Percentiles rank a stretch among this genome's conserved stretches.
These are phyloP conservation scores for Exophiala dermatitidis DNA, from an alignment of 2,329 filamentous ascomycete species.

Conservation along the genomic window DNA sequence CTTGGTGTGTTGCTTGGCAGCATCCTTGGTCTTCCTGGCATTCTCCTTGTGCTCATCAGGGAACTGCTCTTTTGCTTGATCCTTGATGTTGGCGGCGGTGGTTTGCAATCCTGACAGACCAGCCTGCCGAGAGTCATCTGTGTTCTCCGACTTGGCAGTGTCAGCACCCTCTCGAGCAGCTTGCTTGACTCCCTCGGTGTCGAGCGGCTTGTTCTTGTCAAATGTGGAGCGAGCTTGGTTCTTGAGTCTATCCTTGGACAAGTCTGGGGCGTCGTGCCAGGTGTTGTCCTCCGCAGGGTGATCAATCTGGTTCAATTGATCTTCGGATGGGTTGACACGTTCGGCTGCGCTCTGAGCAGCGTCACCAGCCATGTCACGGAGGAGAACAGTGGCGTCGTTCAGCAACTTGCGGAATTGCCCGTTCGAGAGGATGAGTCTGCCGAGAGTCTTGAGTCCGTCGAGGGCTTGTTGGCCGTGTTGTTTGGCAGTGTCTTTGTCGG, in stretches of 20 bases:
- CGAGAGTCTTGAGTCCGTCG: slow-evolving; percentile 78
- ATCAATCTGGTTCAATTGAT: slow-evolving; percentile 70
- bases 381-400: slow-evolving; percentile 68
- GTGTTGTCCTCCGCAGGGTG: slow-evolving; percentile 80
- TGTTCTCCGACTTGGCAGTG: slow-evolving; percentile 43
- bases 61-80: slow-evolving; percentile 55
- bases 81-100: slow-evolving; percentile 41
- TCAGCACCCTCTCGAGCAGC: slow-evolving; percentile 52
- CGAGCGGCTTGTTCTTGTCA: slow-evolving; percentile 51
- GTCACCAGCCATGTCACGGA: slow-evolving; percentile 88
- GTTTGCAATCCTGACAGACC: slow-evolving; percentile 31
- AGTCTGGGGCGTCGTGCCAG: slow-evolving; percentile 80
- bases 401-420: slow-evolving; percentile 92
- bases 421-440: slow-evolving; percentile 85
- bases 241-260: slow-evolving; percentile 64
- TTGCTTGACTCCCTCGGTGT: slow-evolving; percentile 54
- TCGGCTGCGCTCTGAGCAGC: slow-evolving; percentile 71
- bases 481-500: slow-evolving; percentile 69
- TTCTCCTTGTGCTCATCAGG: slow-evolving; percentile 54
- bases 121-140: slow-evolving; percentile 28
- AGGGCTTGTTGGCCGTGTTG: slow-evolving; percentile 78
- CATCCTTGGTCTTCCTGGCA: slow-evolving; percentile 29
- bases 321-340: slow-evolving; percentile 68
- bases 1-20: slow-evolving; percentile 46
- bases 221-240: slow-evolving; percentile 57